Evolutionary conservation across 179 eudicot genomes (phyloP), one percentile per base, ranked within the genome.

Genomic region (Drosera spatulata): DNA sequence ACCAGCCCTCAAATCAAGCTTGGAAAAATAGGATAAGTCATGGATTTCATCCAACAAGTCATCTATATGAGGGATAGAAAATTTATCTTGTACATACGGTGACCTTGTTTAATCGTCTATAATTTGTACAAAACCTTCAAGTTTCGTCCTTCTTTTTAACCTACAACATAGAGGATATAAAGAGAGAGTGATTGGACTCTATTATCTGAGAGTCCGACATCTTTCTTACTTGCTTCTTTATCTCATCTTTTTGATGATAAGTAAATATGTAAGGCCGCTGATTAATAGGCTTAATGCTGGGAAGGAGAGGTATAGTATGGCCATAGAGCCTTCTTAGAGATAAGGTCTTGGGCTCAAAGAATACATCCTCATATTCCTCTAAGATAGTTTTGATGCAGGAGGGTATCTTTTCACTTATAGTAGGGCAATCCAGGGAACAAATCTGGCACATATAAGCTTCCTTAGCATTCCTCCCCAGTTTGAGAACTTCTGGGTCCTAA

Each of bases 1-100:
- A 3, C 55, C 59, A 10, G 59, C n/a, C 9, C 59, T 11, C 0
- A 65, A 15, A 5, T 58, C 62, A 4, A 49, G 10, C 40, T 65
- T 65, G 4, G 61, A 13, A 33, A 65, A 65, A 2, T 33, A 10
- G 0, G 4, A 8, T 2, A 50, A 43, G 2, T 55, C 48, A 7
- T 51, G 46, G 5, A 58, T 10, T 50, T 58, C 56, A 41, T 65
- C 68, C 42, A 66, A n/a, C 13, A 66, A 15, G 12, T 59, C 69
- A 42, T 66, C 69, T 41, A 66, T 51, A 4, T 52, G 11, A 3
- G 63, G 63, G 37, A 66, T 59, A 0, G 44, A 52, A n/a, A 41
- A 59, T 3, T 59, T 58, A 10, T 59, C 44, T 41, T 66, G 50
- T 9, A 66, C 12, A 1, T n/a, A n/a, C n/a, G n/a, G 49, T 58